These are phyloP conservation scores for Thymus mandschuricus DNA, from an alignment of 257 asterid species.

Conservation along the genomic window DNA sequence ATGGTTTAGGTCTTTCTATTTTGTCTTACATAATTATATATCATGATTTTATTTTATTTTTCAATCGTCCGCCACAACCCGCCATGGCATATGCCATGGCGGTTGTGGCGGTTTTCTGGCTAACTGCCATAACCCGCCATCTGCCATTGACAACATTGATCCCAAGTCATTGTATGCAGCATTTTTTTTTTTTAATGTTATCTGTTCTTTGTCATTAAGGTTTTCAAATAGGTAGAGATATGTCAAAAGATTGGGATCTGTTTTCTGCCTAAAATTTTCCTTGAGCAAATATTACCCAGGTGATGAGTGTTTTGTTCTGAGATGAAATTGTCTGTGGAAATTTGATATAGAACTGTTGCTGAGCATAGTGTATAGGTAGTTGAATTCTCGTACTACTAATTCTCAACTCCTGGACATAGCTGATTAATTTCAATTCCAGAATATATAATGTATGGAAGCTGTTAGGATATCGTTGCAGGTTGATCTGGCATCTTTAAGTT, in stretches of 20 bases:
- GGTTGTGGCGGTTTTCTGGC: no score
- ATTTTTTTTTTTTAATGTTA: not conserved
- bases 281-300: not conserved
- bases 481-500: not conserved
- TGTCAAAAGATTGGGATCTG: not conserved
- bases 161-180: not conserved
- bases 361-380: not conserved
- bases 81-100: no score
- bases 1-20: no score
- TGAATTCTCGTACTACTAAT: not conserved
- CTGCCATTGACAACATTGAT: no score
- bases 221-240: conserved; percentile 1
- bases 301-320: not conserved
- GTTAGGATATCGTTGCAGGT: conserved; percentile 8
- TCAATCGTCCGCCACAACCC: no score
- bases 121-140: no score
- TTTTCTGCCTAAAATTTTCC: not conserved
- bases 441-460: conserved; percentile 1
- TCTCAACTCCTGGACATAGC: not conserved
- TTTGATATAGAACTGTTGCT: conserved; percentile 10
- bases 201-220: not conserved
- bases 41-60: no score
- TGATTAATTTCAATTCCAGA: not conserved
- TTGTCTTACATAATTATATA: no score
- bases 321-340: not conserved